phyloP scores from a whole-genome alignment of 176 grass and related monocot species.

The Raddia distichophylla region DNA sequence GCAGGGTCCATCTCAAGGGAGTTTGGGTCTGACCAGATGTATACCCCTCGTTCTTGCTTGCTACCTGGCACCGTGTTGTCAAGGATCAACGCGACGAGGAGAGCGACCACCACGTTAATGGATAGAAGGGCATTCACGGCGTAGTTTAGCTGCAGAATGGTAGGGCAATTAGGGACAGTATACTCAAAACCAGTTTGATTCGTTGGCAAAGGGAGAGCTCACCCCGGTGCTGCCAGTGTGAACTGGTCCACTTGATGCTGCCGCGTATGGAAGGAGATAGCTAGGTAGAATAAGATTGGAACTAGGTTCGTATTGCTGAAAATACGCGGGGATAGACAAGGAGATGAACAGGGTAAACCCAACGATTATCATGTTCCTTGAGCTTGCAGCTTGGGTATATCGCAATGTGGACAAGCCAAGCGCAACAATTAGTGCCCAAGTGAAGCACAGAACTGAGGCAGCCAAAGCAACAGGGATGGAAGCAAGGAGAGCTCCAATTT shows the following conservation, averaged over 20 bases:
- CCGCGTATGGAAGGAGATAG: slow-evolving; percentile 85
- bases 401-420: slow-evolving; percentile 83
- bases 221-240: slow-evolving; percentile 64
- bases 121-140: slow-evolving; percentile 86
- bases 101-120: slow-evolving; percentile 85
- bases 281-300: slow-evolving; percentile 82
- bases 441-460: slow-evolving; percentile 88
- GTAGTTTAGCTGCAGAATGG: slow-evolving; percentile 70
- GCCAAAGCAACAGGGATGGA: slow-evolving; percentile 84
- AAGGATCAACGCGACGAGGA: slow-evolving; percentile 82
- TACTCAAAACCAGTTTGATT: not conserved
- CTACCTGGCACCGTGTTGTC: slow-evolving; percentile 92
- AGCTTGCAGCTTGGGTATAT: slow-evolving; percentile 92
- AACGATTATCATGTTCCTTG: slow-evolving; percentile 99
- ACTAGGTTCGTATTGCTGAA: slow-evolving; percentile 87
- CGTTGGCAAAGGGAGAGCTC: slow-evolving; percentile 13
- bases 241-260: slow-evolving; percentile 85
- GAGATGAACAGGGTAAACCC: slow-evolving; percentile 98
- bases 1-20: slow-evolving; percentile 66
- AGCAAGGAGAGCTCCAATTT: slow-evolving; percentile 95
- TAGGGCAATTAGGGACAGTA: not conserved
- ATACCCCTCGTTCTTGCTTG: slow-evolving; percentile 89
- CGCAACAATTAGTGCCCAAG: slow-evolving; percentile 87
- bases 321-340: slow-evolving; percentile 78
- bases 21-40: slow-evolving; percentile 91